Evolutionary conservation across 140 eudicot species (phyloP).

Genomic region (Eryngium alpinum): DNA sequence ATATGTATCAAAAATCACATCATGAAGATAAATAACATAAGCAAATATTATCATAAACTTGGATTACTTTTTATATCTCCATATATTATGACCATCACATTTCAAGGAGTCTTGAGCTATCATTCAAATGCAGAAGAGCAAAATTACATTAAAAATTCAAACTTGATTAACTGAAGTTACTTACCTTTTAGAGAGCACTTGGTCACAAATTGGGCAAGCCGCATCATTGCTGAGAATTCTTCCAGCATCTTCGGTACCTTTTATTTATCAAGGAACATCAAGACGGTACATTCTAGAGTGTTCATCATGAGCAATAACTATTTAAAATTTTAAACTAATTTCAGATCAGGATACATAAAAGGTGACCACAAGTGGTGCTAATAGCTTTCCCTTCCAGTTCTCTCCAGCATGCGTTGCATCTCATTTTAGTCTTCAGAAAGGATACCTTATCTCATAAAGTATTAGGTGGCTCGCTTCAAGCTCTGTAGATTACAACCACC

Average conservation of each 20-base stretch:
- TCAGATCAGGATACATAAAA: slow-evolving; percentile 65
- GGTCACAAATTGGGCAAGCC: slow-evolving; percentile 95
- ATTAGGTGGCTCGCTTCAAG: slow-evolving; percentile 10
- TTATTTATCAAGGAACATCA: slow-evolving; percentile 38
- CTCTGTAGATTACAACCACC: slow-evolving; percentile 17
- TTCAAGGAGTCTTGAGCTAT: neutral
- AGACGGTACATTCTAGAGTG: slow-evolving; percentile 2
- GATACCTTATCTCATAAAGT: slow-evolving; percentile 18
- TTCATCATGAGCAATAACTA: slow-evolving; percentile 17
- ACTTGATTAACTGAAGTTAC: slow-evolving; percentile 11
- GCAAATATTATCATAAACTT: neutral
- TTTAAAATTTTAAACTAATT: slow-evolving; percentile 15
- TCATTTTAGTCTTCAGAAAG: slow-evolving; percentile 48
- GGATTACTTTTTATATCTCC: neutral
- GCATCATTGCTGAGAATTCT: slow-evolving; percentile 82
- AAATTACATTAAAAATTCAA: neutral
- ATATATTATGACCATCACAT: neutral
- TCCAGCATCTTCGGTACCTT: slow-evolving; percentile 89
- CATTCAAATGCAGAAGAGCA: neutral
- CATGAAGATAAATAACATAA: neutral
- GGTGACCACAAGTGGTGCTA: slow-evolving; percentile 84
- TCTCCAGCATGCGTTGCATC: slow-evolving; percentile 98
- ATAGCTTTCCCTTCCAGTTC: slow-evolving; percentile 88
- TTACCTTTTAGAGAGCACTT: slow-evolving; percentile 89
- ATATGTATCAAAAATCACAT: neutral